A percentile compares a stretch with the other conserved stretches of the same genome.
Evolutionary conservation across 2,329 filamentous ascomycete species (phyloP).

Genomic region (Cercospora berteroae): DNA sequence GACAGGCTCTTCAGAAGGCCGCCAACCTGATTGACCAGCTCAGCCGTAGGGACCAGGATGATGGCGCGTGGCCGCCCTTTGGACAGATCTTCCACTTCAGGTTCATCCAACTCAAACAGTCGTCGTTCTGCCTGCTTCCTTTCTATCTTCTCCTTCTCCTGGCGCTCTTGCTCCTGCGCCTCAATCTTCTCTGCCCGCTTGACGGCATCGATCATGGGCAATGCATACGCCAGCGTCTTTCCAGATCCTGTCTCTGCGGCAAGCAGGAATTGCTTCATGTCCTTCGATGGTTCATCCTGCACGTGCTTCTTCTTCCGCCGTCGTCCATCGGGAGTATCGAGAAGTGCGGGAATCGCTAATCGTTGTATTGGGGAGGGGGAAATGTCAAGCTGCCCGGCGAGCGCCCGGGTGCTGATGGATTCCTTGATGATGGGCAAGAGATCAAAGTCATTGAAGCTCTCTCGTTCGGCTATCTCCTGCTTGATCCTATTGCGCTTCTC

Average conservation of each 20-base stretch:
- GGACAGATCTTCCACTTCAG: slow-evolving; percentile 61
- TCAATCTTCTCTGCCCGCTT: slow-evolving; percentile 66
- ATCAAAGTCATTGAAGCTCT: slow-evolving; percentile 77
- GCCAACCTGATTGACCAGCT: slow-evolving; percentile 86
- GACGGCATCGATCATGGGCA: slow-evolving; percentile 80
- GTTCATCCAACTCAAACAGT: slow-evolving; percentile 57
- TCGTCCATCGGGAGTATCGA: slow-evolving; percentile 56
- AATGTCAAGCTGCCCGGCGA: slow-evolving; percentile 71
- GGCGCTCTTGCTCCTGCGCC: slow-evolving; percentile 45
- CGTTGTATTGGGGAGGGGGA: slow-evolving; percentile 86
- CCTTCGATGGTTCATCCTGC: slow-evolving; percentile 37
- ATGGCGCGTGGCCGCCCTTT: slow-evolving; percentile 78
- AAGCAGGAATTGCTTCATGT: slow-evolving; percentile 68
- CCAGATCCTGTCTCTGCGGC: slow-evolving; percentile 96
- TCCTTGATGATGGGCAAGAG: slow-evolving; percentile 70
- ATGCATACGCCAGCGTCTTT: slow-evolving; percentile 89
- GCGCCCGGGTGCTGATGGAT: slow-evolving; percentile 68
- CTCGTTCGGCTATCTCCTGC: slow-evolving; percentile 62
- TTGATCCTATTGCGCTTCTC: slow-evolving; percentile 62
- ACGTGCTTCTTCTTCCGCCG: slow-evolving; percentile 29
- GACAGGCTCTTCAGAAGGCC: slow-evolving; percentile 76
- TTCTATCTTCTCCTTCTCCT: slow-evolving; percentile 29
- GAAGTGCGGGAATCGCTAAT: slow-evolving; percentile 78
- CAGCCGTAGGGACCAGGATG: slow-evolving; percentile 86
- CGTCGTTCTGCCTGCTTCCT: slow-evolving; percentile 43